Conservation (phyloP, 768 basidiomycete genomes). For the Heimioporus sp. region DNA sequence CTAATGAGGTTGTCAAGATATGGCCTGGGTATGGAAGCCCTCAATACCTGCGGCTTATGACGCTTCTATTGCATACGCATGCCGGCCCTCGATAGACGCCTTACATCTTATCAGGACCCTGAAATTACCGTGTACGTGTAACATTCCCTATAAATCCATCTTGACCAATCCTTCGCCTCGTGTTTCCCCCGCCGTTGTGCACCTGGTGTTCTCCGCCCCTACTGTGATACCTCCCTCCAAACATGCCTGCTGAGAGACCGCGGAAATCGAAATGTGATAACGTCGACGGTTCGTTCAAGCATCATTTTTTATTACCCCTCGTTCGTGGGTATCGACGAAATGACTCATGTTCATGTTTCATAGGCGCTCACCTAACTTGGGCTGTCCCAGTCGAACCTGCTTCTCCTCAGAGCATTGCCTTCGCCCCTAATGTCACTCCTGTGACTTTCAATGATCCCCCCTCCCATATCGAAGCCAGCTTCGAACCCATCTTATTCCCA, state of each 20-base stretch:
- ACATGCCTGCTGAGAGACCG: slow-evolving; percentile 51
- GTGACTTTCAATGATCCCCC: slow-evolving; percentile 53
- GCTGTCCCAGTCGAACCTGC: slow-evolving; percentile 41
- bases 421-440: slow-evolving; percentile 58
- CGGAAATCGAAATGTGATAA: slow-evolving; percentile 32
- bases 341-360: slow-evolving; percentile 15
- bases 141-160: slow-evolving; percentile 30
- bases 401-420: slow-evolving; percentile 44
- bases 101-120: slow-evolving; percentile 32
- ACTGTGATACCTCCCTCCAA: slow-evolving; percentile 24
- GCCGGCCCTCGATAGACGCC: slow-evolving; percentile 28
- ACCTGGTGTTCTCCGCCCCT: slow-evolving; percentile 16
- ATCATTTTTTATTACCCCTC: neutral
- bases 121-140: slow-evolving; percentile 35
- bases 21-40: slow-evolving; percentile 24
- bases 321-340: slow-evolving; percentile 8
- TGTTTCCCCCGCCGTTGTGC: slow-evolving; percentile 22
- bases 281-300: slow-evolving; percentile 34
- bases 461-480: slow-evolving; percentile 32
- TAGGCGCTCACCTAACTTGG: slow-evolving; percentile 48
- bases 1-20: slow-evolving; percentile 13
- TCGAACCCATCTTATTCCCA: slow-evolving; percentile 59
- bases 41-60: slow-evolving; percentile 16
- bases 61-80: slow-evolving; percentile 32
- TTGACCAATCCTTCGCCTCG: slow-evolving; percentile 18